Evolutionary conservation across 2,329 filamentous ascomycete genomes (phyloP), one percentile per base, ranked within the genome.

Genomic region (Torrubiellomyces zombiae): DNA sequence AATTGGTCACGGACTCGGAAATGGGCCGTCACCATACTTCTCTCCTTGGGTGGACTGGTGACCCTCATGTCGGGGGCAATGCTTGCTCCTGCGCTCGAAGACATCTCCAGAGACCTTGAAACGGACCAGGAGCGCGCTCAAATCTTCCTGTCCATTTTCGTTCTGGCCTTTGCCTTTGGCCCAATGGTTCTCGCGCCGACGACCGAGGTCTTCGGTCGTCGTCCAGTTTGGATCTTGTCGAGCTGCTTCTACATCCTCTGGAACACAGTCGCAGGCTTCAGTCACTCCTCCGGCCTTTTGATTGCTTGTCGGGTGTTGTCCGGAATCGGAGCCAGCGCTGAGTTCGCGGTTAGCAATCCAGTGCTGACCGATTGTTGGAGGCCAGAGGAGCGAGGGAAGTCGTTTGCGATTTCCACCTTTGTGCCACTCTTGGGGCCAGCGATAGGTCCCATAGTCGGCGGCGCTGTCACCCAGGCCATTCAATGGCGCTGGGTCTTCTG

Each of bases 401-500:
- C 50, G 1, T 35, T 47, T 3, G 46, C 48, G 12, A 42, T 53
- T 17, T 44, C 47, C 10, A 33, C 25, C 2, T 26, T 40, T 5
- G 9, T 40, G 4, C 39, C 39, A 4, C 36, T 35, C 17, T 57
- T 80, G 0, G 75, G 73, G 0, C 74, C 73, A 1, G 72, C 73
- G 0, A 50, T 77, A 2, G 75, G 75, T 0, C 75, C 75, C 1
- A 69, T 80, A 6, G 59, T 69, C 0, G 74, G 74, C 12, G 74
- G 72, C 0, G 67, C 72, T 37, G 69, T 78, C 13, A 56, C 70
- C 0, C 50, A 78, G 36, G 53, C 62, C 32, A 63, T 66, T 3
- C 61, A 59, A 4, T 80, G 75, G 75, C 60, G 67, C 16, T 81
- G 74, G 75, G 63, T 69, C 2, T 81, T 80, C 49, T 78, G 64